Evolutionary conservation across 2,329 filamentous ascomycete species (phyloP).

Genomic region (Macrophomina phaseolina): DNA sequence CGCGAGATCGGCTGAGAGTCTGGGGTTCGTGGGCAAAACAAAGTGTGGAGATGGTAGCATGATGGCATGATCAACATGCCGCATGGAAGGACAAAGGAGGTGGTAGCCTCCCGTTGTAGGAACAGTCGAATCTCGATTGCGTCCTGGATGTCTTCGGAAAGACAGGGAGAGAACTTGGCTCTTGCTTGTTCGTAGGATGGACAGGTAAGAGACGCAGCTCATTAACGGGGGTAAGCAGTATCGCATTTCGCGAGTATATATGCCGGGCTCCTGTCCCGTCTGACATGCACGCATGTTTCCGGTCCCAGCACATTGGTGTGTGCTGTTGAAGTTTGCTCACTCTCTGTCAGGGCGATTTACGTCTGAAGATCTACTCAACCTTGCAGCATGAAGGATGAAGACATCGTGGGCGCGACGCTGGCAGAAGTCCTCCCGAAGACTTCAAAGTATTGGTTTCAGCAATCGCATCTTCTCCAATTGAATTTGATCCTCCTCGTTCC

Average conservation of each 20-base stretch:
- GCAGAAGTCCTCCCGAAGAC: slow-evolving; percentile 51
- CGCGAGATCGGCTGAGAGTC: not conserved
- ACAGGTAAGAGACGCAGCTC: not conserved
- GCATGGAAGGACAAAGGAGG: not conserved
- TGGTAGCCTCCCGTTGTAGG: not conserved
- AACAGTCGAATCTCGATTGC: not conserved
- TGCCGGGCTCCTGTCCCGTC: not conserved
- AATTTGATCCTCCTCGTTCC: slow-evolving; percentile 54
- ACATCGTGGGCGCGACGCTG: slow-evolving; percentile 46
- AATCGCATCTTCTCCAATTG: slow-evolving; percentile 50
- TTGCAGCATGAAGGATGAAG: slow-evolving; percentile 59
- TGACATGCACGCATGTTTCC: not conserved
- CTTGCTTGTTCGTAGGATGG: not conserved
- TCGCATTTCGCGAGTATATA: not conserved
- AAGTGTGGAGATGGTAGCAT: slow-evolving; percentile 3
- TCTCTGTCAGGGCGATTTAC: not conserved
- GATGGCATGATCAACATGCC: slow-evolving; percentile 15
- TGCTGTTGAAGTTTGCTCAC: not conserved
- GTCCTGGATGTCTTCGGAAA: not conserved
- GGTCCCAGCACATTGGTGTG: not conserved
- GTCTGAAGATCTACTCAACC: not conserved
- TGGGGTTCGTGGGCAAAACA: not conserved
- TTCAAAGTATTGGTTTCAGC: slow-evolving; percentile 50
- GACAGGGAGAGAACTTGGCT: not conserved
- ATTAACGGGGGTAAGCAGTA: not conserved